Conservation (phyloP, 108 stramenopile species). For the Nitzschia putrida region DNA sequence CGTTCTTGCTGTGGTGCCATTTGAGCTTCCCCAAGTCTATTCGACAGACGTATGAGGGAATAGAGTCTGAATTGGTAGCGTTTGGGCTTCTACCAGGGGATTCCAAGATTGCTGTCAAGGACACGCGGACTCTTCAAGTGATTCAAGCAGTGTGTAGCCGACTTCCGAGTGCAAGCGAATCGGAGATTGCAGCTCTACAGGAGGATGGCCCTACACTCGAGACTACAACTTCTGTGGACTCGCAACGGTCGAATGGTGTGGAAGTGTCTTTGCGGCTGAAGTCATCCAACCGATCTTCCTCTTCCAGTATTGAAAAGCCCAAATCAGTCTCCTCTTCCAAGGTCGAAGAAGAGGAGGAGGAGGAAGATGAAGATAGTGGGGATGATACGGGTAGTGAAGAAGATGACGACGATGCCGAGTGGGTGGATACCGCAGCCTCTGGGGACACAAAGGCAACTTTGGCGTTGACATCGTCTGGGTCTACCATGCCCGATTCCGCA, state of each 20-base stretch:
- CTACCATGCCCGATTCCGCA: neutral
- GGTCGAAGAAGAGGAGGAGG: neutral
- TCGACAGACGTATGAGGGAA: constrained; percentile 37
- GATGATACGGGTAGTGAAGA: neutral
- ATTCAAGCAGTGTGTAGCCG: constrained; percentile 15
- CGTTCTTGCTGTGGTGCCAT: constrained; percentile 66
- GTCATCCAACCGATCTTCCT: neutral
- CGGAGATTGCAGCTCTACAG: neutral
- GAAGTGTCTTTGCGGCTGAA: constrained; percentile 11
- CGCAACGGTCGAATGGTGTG: neutral
- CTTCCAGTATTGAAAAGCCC: neutral
- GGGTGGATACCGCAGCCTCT: neutral
- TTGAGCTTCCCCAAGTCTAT: constrained; percentile 57
- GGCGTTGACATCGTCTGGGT: neutral
- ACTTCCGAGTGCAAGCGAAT: constrained; percentile 32
- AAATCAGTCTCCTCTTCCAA: neutral
- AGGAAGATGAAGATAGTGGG: neutral
- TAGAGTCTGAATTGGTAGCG: constrained; percentile 61
- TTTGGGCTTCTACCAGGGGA: constrained; percentile 54
- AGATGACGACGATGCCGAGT: neutral
- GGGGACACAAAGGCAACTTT: neutral
- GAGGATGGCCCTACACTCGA: neutral
- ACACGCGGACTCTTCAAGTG: constrained; percentile 26
- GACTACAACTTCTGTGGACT: constrained; percentile 2
- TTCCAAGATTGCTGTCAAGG: constrained; percentile 12